Evolutionary conservation across 2,329 filamentous ascomycete species (phyloP).

Genomic region (Phaeomoniella chlamydospora): DNA sequence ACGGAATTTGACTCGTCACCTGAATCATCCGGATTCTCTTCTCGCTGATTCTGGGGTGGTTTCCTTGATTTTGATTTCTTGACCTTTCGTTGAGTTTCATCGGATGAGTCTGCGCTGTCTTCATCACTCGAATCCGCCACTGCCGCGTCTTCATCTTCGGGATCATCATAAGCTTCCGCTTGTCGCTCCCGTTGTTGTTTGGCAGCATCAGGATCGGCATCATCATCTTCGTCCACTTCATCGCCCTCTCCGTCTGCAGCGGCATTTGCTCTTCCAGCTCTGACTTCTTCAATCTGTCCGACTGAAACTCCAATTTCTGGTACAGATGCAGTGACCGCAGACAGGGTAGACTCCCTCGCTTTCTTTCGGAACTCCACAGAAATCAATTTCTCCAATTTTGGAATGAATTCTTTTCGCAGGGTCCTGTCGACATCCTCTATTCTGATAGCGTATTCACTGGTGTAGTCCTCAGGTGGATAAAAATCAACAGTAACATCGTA

Average conservation of each 20-base stretch:
- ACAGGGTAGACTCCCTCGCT: slow-evolving; percentile 39
- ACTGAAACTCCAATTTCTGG: slow-evolving; percentile 59
- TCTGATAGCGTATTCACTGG: slow-evolving; percentile 68
- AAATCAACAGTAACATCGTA: slow-evolving; percentile 73
- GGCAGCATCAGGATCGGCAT: slow-evolving; percentile 62
- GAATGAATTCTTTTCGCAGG: slow-evolving; percentile 68
- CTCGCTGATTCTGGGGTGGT: slow-evolving; percentile 7
- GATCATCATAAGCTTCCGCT: slow-evolving; percentile 66
- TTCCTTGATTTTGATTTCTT: slow-evolving; percentile 13
- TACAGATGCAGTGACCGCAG: slow-evolving; percentile 50
- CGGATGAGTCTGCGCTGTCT: slow-evolving; percentile 24
- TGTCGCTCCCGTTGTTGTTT: slow-evolving; percentile 52
- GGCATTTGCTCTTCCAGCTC: slow-evolving; percentile 26
- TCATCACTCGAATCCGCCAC: slow-evolving; percentile 40
- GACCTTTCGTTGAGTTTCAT: slow-evolving; percentile 10
- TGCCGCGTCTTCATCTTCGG: slow-evolving; percentile 79
- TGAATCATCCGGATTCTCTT: slow-evolving; percentile 10
- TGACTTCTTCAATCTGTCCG: slow-evolving; percentile 38
- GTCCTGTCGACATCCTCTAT: slow-evolving; percentile 63
- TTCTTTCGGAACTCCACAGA: slow-evolving; percentile 71
- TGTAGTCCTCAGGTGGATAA: slow-evolving; percentile 75
- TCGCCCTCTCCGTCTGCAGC: slow-evolving; percentile 37
- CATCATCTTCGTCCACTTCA: slow-evolving; percentile 55
- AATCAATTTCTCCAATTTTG: slow-evolving; percentile 54
- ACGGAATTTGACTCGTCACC: slow-evolving; percentile 20